These are phyloP conservation scores for Escovopsis sp. DNA, from an alignment of 2,329 filamentous ascomycete genomes.

Conservation along the genomic window DNA sequence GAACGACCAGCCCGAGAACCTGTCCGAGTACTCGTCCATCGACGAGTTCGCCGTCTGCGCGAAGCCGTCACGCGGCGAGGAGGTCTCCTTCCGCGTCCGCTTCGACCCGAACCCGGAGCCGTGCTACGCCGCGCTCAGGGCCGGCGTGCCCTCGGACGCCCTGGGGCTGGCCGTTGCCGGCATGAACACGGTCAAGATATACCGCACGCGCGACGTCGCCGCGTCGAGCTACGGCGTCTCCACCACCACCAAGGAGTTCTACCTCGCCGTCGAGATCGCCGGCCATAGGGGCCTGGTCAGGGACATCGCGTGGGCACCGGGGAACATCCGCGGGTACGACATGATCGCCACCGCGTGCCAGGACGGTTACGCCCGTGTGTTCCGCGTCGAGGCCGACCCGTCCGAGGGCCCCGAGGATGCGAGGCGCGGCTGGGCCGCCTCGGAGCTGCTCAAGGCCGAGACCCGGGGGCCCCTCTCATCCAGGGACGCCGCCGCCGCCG, in stretches of 20 bases:
- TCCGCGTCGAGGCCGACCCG: constrained; percentile 49
- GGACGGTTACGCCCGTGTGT: constrained; percentile 82
- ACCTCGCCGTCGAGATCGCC: constrained; percentile 62
- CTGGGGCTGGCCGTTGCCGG: constrained; percentile 73
- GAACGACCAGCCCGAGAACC: constrained; percentile 68
- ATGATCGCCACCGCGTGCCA: constrained; percentile 84
- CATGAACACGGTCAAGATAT: constrained; percentile 72
- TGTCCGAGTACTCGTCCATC: constrained; percentile 60
- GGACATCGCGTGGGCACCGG: constrained; percentile 85
- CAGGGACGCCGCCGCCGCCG: no score
- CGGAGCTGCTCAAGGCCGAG: constrained; percentile 27
- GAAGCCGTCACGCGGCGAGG: constrained; percentile 62
- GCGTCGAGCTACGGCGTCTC: constrained; percentile 35
- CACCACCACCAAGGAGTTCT: constrained; percentile 61
- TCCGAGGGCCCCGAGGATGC: constrained; percentile 31
- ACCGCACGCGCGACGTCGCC: constrained; percentile 53
- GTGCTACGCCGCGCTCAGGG: constrained; percentile 60
- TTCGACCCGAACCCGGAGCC: constrained; percentile 83
- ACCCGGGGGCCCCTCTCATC: constrained; percentile 7
- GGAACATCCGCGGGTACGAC: constrained; percentile 80
- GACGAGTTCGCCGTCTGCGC: constrained; percentile 64
- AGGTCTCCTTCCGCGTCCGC: constrained; percentile 70
- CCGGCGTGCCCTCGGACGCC: constrained; percentile 67
- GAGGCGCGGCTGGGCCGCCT: constrained; percentile 31
- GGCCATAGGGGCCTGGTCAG: constrained; percentile 66